Evolutionary conservation across 345 rosid species (phyloP).

Genomic region (Crucihimalaya himalaica): DNA sequence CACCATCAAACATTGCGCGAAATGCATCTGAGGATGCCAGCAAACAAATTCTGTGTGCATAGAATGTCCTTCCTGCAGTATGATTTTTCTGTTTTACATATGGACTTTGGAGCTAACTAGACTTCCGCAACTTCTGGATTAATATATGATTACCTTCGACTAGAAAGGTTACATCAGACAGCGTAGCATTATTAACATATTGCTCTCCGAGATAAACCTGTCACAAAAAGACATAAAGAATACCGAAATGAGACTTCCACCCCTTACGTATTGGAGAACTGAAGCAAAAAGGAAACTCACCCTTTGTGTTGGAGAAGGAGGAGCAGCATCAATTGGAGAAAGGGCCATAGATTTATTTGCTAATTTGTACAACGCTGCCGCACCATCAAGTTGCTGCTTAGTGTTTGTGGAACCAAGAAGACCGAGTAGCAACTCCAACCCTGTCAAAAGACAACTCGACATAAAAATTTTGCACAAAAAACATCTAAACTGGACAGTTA

Average conservation of each 20-base stretch:
- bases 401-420: constrained; percentile 79
- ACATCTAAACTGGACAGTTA: constrained; percentile 19
- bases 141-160: constrained; percentile 75
- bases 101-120: constrained; percentile 21
- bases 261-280: constrained; percentile 14
- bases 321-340: constrained; percentile 94
- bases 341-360: constrained; percentile 83
- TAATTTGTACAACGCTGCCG: constrained; percentile 83
- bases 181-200: constrained; percentile 82
- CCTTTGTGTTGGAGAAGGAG: constrained; percentile 96
- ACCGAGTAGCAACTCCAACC: constrained; percentile 83
- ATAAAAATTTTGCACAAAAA: constrained; percentile 25
- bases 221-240: neutral
- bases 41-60: constrained; percentile 95
- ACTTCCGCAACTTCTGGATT: constrained; percentile 17
- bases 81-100: constrained; percentile 29
- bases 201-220: constrained; percentile 98
- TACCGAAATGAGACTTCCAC: constrained; percentile 10
- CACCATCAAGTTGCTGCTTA: constrained; percentile 94
- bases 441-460: constrained; percentile 45
- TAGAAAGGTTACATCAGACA: constrained; percentile 94
- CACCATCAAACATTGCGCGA: constrained; percentile 99
- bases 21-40: constrained; percentile 99
- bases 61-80: constrained; percentile 81
- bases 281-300: constrained; percentile 45